These are phyloP conservation scores for Phytomonas francai DNA, from an alignment of 208 protist genomes.

Conservation along the genomic window DNA sequence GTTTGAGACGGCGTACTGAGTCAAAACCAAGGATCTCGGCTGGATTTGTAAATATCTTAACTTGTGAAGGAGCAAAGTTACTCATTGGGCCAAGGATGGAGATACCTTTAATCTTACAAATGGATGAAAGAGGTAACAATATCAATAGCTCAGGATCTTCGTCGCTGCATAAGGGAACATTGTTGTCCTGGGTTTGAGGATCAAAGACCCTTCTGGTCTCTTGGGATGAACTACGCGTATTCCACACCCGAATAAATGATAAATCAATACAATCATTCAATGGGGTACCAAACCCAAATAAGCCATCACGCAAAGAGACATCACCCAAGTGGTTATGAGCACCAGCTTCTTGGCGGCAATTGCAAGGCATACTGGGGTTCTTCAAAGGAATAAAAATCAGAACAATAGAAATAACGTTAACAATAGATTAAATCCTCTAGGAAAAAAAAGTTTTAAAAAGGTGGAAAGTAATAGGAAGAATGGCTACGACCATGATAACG, in stretches of 20 bases:
- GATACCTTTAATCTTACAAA: conserved; percentile 58
- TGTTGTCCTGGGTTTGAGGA: conserved; percentile 32
- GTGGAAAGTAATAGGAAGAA: conserved; percentile 2
- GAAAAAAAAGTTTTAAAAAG: not conserved
- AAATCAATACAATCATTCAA: conserved; percentile 69
- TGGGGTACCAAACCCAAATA: conserved; percentile 53
- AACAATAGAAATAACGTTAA: conserved; percentile 4
- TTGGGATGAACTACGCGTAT: conserved; percentile 28
- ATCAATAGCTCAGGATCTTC: conserved; percentile 74
- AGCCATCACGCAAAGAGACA: conserved; percentile 44
- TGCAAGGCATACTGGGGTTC: conserved; percentile 62
- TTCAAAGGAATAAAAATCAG: conserved; percentile 9
- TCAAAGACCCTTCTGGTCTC: conserved; percentile 55
- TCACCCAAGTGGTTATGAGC: conserved; percentile 75
- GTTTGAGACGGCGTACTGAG: conserved; percentile 57
- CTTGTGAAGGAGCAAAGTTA: conserved; percentile 45
- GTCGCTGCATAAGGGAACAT: conserved; percentile 66
- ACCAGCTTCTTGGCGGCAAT: conserved; percentile 64
- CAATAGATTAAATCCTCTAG: not conserved
- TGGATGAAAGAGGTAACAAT: conserved; percentile 44
- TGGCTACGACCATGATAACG: not conserved
- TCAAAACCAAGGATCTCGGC: conserved; percentile 57
- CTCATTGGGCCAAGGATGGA: conserved; percentile 47
- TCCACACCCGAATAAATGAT: conserved; percentile 59
- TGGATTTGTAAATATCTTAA: conserved; percentile 78